Base-by-base conservation (phyloP, 2,329 filamentous ascomycete genomes). In the Cryphonectria japonica region DNA sequence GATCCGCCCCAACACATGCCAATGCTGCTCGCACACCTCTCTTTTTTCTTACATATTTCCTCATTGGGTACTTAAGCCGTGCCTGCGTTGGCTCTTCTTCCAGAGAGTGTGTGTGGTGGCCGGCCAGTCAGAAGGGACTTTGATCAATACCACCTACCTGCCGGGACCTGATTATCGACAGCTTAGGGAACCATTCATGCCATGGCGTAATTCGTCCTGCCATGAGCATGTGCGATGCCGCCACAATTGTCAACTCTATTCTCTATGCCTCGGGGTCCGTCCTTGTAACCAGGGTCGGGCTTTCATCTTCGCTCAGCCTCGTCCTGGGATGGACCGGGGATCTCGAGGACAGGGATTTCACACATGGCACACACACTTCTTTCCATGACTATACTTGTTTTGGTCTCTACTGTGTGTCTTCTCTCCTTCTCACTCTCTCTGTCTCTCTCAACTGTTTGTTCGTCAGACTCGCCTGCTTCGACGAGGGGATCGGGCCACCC, bases 61-160 rank as follows among this genome's bases (percentile, higher is more conserved):
- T 39, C 22, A 61, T 61, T 61, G 19, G 59, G 34, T n/a, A 39
- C n/a, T 34, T 39, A 34, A 61, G 59, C 59, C 59, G 59, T 61
- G 19, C 34, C 59, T 39, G 59, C 59, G 19, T 26, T 37, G 32
- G 22, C 59, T 39, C 34, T 39, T 39, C 19, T 19, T 61, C 34
- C 29, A 37, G 3, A 50, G 46, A n/a, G 46, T 39, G 29, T 59
- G 59, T 61, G 59, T 61, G 11, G 54, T 16, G 11, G 14, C 7
- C 54, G 54, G 54, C 14, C 54, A 59, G 54, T 59, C 54, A 13
- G 14, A 29, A 32, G 13, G 29, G 29, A 9, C 14, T 59, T 9
- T 32, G 26, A 6, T 57, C n/a, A 29, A 59, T 59, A 61, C 34
- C 34, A 61, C 59, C 59, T 61, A 26, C 59, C 59, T 34, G 22